Conservation (phyloP, 495 filamentous ascomycete genomes). For the Penicillium desertorum region DNA sequence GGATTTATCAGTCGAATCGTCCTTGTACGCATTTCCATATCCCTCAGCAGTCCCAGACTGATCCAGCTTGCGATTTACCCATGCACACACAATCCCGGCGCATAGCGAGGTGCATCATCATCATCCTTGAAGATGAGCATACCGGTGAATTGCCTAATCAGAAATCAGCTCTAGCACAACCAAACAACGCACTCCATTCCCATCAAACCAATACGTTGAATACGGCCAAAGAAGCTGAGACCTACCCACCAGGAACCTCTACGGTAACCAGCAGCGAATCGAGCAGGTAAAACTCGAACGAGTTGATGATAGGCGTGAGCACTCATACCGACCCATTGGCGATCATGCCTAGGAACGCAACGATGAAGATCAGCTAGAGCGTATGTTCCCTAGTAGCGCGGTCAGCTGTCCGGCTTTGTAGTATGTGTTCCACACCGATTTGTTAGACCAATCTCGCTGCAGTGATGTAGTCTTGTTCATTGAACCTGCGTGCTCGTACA, state of each 20-base stretch:
- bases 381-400: background rate
- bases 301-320: constrained; percentile 42
- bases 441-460: background rate
- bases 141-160: no score
- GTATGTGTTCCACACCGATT: background rate
- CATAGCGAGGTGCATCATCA: background rate
- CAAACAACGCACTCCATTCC: constrained; percentile 11
- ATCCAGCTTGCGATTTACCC: constrained; percentile 35
- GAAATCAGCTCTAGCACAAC: constrained; percentile 22
- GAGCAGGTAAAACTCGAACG: constrained; percentile 45
- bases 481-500: background rate
- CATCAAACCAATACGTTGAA: constrained; percentile 24
- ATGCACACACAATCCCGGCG: constrained; percentile 36
- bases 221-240: constrained; percentile 37
- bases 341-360: background rate
- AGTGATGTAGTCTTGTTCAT: background rate
- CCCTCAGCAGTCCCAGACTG: constrained; percentile 27
- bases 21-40: constrained; percentile 45
- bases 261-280: constrained; percentile 46
- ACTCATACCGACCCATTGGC: constrained; percentile 13
- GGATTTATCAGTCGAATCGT: constrained; percentile 43
- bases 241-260: constrained; percentile 38
- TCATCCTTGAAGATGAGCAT: no score
- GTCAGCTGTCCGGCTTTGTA: background rate
- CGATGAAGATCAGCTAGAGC: background rate